Percentiles rank a stretch among this genome's conserved stretches.
Evolutionary conservation across 2,329 filamentous ascomycete genomes (phyloP).

Genomic region (Claviceps sorghi): DNA sequence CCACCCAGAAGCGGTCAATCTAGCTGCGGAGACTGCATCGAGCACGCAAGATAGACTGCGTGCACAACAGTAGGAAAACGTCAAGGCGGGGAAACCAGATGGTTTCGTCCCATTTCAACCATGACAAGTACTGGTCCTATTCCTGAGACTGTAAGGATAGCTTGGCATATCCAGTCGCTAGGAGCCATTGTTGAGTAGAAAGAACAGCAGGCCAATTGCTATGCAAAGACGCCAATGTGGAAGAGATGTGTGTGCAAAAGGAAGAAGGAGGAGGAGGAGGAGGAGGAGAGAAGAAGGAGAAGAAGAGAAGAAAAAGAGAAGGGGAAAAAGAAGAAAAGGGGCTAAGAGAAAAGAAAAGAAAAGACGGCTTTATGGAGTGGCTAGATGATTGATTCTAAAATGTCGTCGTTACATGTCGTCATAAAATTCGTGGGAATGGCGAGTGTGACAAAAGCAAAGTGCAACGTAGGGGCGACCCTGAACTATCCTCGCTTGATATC

Average conservation of each 20-base stretch:
- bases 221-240: neutral
- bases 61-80: neutral
- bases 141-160: neutral
- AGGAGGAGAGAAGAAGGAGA: neutral
- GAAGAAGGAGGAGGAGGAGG: neutral
- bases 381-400: slow-evolving; percentile 8
- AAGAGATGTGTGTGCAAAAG: neutral
- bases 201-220: neutral
- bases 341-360: neutral
- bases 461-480: neutral
- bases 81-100: neutral
- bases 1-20: neutral
- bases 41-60: too few relatives aligned
- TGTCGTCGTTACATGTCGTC: slow-evolving; percentile 12
- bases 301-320: neutral
- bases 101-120: neutral
- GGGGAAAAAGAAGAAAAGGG: too few relatives aligned
- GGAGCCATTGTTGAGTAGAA: neutral
- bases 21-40: too few relatives aligned
- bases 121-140: neutral
- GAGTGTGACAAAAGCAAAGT: slow-evolving; percentile 5
- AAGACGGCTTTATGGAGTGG: slow-evolving; percentile 1
- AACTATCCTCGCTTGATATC: neutral
- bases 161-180: neutral
- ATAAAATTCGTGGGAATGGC: slow-evolving; percentile 14